Base-by-base conservation (phyloP, 2,329 filamentous ascomycete genomes). In the Aspergillus nomiae region DNA sequence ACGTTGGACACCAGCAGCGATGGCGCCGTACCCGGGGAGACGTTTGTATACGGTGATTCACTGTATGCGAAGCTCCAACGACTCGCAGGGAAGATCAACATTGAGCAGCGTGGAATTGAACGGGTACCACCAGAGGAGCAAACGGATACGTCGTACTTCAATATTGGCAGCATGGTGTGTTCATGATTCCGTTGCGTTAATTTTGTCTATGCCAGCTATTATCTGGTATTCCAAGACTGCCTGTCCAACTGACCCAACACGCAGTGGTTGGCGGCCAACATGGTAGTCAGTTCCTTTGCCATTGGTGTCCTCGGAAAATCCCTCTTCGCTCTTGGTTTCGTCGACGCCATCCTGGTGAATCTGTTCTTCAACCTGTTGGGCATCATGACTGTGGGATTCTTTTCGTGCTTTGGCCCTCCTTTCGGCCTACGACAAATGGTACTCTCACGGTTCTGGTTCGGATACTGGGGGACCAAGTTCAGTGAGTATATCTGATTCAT, bases 361-460 rank as follows among this genome's bases (percentile, higher is more conserved):
- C 76, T 94, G 58, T 91, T 93, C 78, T 86, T 94, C 80, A 94
- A 93, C 70, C 73, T 92, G 5, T 80, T 94, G 11, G 90, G 89
- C n/a, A 84, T 90, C 56, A 72, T 89, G 56, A 89, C 90, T 0
- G 90, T 92, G 19, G 90, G 87, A 72, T 92, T 89, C 78, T 93
- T 93, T 81, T 90, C 89, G 2, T 91, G 87, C 21, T 92, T 93
- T 72, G 91, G 91, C 3, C 89, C 91, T 3, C 80, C 81, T 10
- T 92, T 92, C 67, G 91, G 91, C 4, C 82, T 93, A 66, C 86
- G 91, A 60, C 91, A 93, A 73, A 92, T 94, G 88, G 89, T 93
- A 1, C 82, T 94, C n/a, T 88, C 89, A 12, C 84, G 91, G 41
- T 93, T 90, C 78, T 93, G 85, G 78, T 93, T 92, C 74, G 91